phyloP scores from a whole-genome alignment of 129 eudicot genomes.

The Flaveria robusta region DNA sequence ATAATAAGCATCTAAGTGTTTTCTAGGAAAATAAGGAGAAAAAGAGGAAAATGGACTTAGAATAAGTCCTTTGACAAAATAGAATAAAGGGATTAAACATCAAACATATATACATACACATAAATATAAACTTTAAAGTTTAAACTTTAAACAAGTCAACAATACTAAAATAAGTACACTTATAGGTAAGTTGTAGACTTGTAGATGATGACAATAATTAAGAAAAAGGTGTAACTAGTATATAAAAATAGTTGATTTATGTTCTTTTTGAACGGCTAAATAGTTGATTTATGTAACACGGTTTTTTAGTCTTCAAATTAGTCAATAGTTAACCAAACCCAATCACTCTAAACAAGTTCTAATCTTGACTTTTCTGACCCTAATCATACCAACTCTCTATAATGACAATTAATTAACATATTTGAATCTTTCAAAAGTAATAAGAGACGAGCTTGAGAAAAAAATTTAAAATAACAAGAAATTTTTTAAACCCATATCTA shows the following conservation, averaged over 20 bases:
- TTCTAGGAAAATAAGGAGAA: too few relatives aligned
- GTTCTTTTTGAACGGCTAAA: too few relatives aligned
- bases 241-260: neutral
- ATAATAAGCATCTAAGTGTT: too few relatives aligned
- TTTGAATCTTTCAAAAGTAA: neutral
- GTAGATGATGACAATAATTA: neutral
- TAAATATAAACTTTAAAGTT: neutral
- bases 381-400: neutral
- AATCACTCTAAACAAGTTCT: neutral
- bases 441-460: neutral
- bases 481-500: too few relatives aligned
- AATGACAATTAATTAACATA: neutral
- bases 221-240: neutral
- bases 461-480: neutral
- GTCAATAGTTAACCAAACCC: conserved; percentile 1
- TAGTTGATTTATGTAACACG: neutral
- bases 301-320: neutral
- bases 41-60: too few relatives aligned
- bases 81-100: too few relatives aligned
- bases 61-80: too few relatives aligned
- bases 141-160: neutral
- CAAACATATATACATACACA: neutral
- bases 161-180: neutral
- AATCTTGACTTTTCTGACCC: neutral
- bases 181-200: neutral